Conservation (phyloP, 2,329 filamentous ascomycete species). For the Colletotrichum horii region DNA sequence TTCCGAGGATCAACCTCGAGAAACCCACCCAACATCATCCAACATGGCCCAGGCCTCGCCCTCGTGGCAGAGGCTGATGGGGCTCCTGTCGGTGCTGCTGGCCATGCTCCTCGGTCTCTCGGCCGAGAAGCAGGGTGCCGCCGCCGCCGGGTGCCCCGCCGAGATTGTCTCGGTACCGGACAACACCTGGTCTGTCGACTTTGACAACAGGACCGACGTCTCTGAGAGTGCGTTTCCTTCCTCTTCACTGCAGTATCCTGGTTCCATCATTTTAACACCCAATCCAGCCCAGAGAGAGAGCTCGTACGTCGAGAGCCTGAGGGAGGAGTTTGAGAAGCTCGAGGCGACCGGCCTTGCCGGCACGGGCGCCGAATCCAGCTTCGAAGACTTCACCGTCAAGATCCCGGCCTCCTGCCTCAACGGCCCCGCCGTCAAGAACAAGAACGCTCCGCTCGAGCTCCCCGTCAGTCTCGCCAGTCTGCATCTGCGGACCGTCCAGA, state of each 20-base stretch:
- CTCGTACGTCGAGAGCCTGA: constrained; percentile 3
- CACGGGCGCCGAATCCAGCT: constrained; percentile 3
- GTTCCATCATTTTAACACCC: not conserved
- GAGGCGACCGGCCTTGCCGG: constrained; percentile 13
- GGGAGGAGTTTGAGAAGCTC: not conserved
- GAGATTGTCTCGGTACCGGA: constrained; percentile 2
- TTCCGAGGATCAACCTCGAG: constrained; percentile 19
- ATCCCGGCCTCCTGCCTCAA: constrained; percentile 13
- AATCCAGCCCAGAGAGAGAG: constrained; percentile 5
- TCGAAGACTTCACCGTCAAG: constrained; percentile 1
- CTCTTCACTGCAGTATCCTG: rapidly evolving
- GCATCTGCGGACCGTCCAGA: constrained; percentile 16
- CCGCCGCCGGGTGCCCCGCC: constrained; percentile 2
- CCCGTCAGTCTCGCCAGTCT: constrained; percentile 18
- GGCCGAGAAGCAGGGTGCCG: constrained; percentile 10
- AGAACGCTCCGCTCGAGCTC: constrained; percentile 2
- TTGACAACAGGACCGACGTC: constrained; percentile 14
- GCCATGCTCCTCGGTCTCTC: constrained; percentile 14
- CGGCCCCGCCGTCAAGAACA: not conserved
- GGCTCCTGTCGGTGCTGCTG: constrained; percentile 19
- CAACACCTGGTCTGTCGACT: constrained; percentile 2
- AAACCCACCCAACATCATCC: not conserved
- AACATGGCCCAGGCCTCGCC: constrained; percentile 19
- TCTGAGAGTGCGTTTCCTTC: constrained; percentile 8
- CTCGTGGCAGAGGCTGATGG: constrained; percentile 19